These are phyloP conservation scores for Theobroma cacao DNA, from an alignment of 345 rosid genomes.

Conservation along the genomic window DNA sequence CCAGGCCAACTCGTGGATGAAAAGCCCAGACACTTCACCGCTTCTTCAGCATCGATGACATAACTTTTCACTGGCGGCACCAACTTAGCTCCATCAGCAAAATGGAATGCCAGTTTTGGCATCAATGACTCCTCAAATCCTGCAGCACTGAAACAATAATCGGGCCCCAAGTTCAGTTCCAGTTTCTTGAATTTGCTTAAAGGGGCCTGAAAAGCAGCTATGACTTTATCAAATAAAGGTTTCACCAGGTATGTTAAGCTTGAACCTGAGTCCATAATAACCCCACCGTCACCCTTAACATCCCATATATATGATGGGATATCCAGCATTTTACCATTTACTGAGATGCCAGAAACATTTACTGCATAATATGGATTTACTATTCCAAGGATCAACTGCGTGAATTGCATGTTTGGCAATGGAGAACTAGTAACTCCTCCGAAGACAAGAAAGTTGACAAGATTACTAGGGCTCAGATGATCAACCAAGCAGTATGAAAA, in stretches of 20 bases:
- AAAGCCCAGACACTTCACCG: conserved; percentile 44
- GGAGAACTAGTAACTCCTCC: neutral
- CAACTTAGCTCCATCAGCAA: conserved; percentile 47
- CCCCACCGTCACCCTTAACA: neutral
- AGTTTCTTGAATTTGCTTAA: conserved; percentile 8
- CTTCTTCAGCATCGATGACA: conserved; percentile 32
- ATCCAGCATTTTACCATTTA: conserved; percentile 16
- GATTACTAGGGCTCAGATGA: conserved; percentile 23
- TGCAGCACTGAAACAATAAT: conserved; percentile 37
- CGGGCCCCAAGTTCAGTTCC: conserved; percentile 26
- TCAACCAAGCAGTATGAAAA: conserved; percentile 39
- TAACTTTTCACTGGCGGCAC: conserved; percentile 51
- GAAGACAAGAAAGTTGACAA: conserved; percentile 23
- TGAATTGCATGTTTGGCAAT: conserved; percentile 9
- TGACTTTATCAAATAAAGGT: conserved; percentile 11
- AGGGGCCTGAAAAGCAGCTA: neutral
- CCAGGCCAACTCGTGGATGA: conserved; percentile 24
- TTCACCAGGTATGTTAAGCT: conserved; percentile 21
- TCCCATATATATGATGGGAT: conserved; percentile 13
- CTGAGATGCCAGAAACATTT: conserved; percentile 24
- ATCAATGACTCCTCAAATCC: conserved; percentile 30
- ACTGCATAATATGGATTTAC: conserved; percentile 13
- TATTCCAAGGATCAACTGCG: conserved; percentile 14
- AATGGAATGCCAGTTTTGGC: conserved; percentile 45
- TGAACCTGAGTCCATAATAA: conserved; percentile 29